These are phyloP conservation scores for Colletotrichum horii DNA, from an alignment of 2,329 filamentous ascomycete species.

Conservation along the genomic window DNA sequence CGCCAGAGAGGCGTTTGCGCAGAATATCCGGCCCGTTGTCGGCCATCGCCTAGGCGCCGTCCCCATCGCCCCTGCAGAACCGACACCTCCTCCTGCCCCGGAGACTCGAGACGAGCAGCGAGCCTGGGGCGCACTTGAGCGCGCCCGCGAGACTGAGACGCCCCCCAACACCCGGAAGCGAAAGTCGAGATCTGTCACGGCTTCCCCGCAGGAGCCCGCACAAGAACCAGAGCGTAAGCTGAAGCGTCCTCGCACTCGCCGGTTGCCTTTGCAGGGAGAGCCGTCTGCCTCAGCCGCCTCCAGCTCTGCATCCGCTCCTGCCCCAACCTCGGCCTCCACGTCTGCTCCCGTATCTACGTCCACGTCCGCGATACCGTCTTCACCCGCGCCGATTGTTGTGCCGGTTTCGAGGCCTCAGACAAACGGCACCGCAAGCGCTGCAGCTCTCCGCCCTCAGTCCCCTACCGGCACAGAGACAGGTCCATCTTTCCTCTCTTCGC, in stretches of 20 bases:
- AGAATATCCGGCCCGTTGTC: slow-evolving; percentile 61
- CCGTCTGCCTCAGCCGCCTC: slow-evolving; percentile 36
- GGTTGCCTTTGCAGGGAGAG: slow-evolving; percentile 58
- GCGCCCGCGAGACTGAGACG: slow-evolving; percentile 72
- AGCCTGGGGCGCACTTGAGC: slow-evolving; percentile 91
- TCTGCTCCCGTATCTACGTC: slow-evolving; percentile 11
- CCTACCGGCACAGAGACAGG: slow-evolving; percentile 40
- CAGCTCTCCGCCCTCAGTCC: not conserved
- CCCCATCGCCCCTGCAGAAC: slow-evolving; percentile 26
- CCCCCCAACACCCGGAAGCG: slow-evolving; percentile 69
- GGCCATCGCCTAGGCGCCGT: slow-evolving; percentile 65
- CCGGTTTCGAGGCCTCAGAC: slow-evolving; percentile 21
- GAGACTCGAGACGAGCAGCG: slow-evolving; percentile 81
- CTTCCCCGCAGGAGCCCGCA: slow-evolving; percentile 69
- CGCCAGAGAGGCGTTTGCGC: slow-evolving; percentile 73
- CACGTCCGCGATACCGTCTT: not conserved
- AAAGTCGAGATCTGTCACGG: slow-evolving; percentile 72
- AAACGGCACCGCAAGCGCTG: not conserved
- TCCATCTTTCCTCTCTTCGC: slow-evolving; percentile 85
- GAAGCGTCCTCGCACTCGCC: slow-evolving; percentile 84
- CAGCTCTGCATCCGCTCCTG: not conserved
- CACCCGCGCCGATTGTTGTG: slow-evolving; percentile 27
- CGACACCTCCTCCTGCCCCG: slow-evolving; percentile 41
- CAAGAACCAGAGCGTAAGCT: slow-evolving; percentile 81
- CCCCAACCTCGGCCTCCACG: slow-evolving; percentile 29